Percentiles rank a stretch among this genome's conserved stretches.
phyloP scores from a whole-genome alignment of 331 rosid species.

The Stylosanthes scabra region DNA sequence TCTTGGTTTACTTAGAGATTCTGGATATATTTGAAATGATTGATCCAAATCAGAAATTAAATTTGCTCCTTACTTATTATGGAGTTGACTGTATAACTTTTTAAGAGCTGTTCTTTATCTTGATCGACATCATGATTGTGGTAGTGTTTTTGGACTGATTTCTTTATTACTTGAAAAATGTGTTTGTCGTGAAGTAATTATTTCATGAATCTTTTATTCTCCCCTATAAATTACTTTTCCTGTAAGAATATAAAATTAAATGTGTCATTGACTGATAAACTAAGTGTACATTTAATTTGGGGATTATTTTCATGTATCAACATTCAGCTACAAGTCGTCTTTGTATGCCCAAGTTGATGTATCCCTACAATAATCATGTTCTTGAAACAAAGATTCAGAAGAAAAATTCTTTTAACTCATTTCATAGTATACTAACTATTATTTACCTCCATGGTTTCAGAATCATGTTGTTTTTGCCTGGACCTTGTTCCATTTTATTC shows the following conservation, averaged over 20 bases:
- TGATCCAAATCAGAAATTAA: background rate
- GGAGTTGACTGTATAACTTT: background rate
- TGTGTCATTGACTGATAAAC: background rate
- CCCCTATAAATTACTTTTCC: background rate
- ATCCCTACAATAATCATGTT: background rate
- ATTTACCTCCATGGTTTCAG: background rate
- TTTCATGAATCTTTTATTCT: background rate
- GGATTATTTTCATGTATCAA: background rate
- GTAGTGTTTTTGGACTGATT: background rate
- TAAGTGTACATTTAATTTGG: background rate
- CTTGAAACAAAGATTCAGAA: background rate
- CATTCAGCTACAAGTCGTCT: background rate
- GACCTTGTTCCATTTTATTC: background rate
- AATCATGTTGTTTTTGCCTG: background rate
- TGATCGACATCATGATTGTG: slow-evolving; percentile 13
- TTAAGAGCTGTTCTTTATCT: background rate
- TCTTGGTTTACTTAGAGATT: background rate
- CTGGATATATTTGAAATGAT: too few relatives aligned
- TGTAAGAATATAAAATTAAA: background rate
- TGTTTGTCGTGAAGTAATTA: background rate
- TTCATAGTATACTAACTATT: background rate
- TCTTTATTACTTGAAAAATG: background rate
- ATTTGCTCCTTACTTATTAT: background rate
- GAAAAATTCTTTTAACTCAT: background rate
- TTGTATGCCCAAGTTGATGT: background rate